These are phyloP conservation scores for Exophiala sideris DNA, from an alignment of 2,329 filamentous ascomycete species.

Conservation along the genomic window DNA sequence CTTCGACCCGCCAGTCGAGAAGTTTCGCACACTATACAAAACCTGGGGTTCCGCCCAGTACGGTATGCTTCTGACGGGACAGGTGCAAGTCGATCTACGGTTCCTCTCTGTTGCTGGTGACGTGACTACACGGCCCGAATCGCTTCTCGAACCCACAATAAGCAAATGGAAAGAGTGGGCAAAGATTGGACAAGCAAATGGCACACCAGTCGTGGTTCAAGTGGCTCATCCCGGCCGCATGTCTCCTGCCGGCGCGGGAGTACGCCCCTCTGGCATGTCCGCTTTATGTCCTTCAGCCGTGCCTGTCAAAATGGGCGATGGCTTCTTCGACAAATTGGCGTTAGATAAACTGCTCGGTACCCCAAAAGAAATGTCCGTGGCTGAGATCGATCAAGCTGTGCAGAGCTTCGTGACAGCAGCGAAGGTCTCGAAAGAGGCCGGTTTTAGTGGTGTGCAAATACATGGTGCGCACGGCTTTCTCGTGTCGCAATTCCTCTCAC, in stretches of 20 bases:
- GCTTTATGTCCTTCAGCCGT: constrained; percentile 40
- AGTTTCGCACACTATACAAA: constrained; percentile 9
- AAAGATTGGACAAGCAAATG: constrained; percentile 36
- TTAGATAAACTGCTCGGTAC: constrained; percentile 41
- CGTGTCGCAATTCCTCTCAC: constrained; percentile 39
- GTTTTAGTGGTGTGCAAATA: constrained; percentile 54
- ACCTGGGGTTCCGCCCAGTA: constrained; percentile 9
- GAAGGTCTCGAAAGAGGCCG: constrained; percentile 30
- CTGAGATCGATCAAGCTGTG: constrained; percentile 55
- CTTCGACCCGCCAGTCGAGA: constrained; percentile 11
- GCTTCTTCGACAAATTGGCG: constrained; percentile 35
- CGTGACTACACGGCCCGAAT: constrained; percentile 29
- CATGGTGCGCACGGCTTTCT: constrained; percentile 54
- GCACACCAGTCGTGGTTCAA: constrained; percentile 44
- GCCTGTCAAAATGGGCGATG: constrained; percentile 34
- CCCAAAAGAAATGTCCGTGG: constrained; percentile 54
- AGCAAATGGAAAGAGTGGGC: constrained; percentile 36
- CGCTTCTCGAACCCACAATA: constrained; percentile 27
- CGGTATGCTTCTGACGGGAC: constrained; percentile 40
- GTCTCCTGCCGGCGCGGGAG: constrained; percentile 40
- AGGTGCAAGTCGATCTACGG: constrained; percentile 45
- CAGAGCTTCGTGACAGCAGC: constrained; percentile 50
- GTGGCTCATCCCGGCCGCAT: constrained; percentile 46
- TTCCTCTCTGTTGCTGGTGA: constrained; percentile 37
- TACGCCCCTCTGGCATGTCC: constrained; percentile 34